Base-by-base conservation (phyloP, 1,284 basidiomycete species). In the Pisolithus thermaeus region DNA sequence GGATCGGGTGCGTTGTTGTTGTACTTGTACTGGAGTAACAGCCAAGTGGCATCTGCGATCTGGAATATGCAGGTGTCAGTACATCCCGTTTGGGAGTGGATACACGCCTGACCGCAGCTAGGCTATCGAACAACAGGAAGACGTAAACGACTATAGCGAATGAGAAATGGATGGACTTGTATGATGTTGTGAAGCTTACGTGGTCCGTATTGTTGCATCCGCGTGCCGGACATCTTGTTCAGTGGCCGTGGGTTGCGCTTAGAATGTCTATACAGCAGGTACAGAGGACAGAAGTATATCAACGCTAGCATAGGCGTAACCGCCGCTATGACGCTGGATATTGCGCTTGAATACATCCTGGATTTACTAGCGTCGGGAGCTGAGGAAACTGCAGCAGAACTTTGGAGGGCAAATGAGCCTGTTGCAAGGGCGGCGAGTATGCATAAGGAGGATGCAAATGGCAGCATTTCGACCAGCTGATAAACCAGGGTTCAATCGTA, bases 41-140 rank as follows among this genome's bases (percentile, higher is more conserved):
- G 64, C 81, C 81, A 83, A 53, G 71, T 75, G 41, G 75, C 64
- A 32, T 77, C 65, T 4, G 78, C 77, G 20, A 77, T 62, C 81
- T 83, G 47, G n/a, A 47, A 46, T 25, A 47, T 25, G 40, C 44
- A 32, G 5, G 0, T 27, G 27, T 64, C 32, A 50, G 43, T 50
- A 41, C 47, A 37, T n/a, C 40, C 46, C 49, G 27, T 38, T 37
- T 11, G 28, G 40, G 22, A 44, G 3, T 11, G 28, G 23, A 27
- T n/a, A 16, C 16, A 37, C 46, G 6, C 16, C 23, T 22, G 58
- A 80, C 81, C 69, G 76, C 73, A 4, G 73, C 67, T 40, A 83
- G 60, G 58, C 78, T 74, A 42, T 54, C 64, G 36, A 76, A 62
- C 7, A 81, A 70, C 36, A 81, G 55, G 52, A 78, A 74, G n/a